These are phyloP conservation scores for Paraphoma sp. DNA, from an alignment of 2,329 filamentous ascomycete genomes.

Conservation along the genomic window DNA sequence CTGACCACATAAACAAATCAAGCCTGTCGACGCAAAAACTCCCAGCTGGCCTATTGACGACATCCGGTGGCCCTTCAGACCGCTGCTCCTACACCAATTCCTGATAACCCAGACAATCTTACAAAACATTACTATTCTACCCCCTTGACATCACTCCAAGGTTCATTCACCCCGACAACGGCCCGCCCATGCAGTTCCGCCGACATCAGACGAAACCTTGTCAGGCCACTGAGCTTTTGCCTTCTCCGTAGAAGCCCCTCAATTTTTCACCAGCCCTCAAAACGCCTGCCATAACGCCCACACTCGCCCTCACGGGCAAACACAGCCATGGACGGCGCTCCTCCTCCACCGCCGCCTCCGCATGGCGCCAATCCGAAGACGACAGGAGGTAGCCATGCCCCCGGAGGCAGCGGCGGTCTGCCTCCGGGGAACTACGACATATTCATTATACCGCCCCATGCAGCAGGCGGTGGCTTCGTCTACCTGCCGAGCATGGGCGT, in stretches of 20 bases:
- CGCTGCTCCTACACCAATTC: background rate
- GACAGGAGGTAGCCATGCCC: slow-evolving; percentile 39
- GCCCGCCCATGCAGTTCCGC: slow-evolving; percentile 35
- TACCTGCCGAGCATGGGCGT: slow-evolving; percentile 91
- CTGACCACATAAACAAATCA: background rate
- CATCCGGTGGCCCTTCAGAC: background rate
- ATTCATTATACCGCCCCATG: slow-evolving; percentile 93
- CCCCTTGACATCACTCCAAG: background rate
- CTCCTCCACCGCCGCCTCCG: slow-evolving; percentile 81
- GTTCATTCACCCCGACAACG: slow-evolving; percentile 20
- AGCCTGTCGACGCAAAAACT: background rate
- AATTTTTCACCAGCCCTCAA: slow-evolving; percentile 3
- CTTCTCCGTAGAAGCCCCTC: slow-evolving; percentile 7
- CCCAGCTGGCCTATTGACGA: background rate
- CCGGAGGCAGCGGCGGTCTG: slow-evolving; percentile 60
- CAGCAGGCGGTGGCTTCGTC: slow-evolving; percentile 85
- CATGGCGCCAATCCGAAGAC: slow-evolving; percentile 80
- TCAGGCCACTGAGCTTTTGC: slow-evolving; percentile 1
- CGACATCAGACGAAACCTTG: slow-evolving; percentile 12
- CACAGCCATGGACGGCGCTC: slow-evolving; percentile 47
- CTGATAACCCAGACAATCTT: background rate
- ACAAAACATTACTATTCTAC: background rate
- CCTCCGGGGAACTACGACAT: slow-evolving; percentile 95
- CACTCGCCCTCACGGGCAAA: slow-evolving; percentile 33
- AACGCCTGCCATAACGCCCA: slow-evolving; percentile 17